phyloP scores from a whole-genome alignment of 441 rosid genomes.

The Brassica hybrid region DNA sequence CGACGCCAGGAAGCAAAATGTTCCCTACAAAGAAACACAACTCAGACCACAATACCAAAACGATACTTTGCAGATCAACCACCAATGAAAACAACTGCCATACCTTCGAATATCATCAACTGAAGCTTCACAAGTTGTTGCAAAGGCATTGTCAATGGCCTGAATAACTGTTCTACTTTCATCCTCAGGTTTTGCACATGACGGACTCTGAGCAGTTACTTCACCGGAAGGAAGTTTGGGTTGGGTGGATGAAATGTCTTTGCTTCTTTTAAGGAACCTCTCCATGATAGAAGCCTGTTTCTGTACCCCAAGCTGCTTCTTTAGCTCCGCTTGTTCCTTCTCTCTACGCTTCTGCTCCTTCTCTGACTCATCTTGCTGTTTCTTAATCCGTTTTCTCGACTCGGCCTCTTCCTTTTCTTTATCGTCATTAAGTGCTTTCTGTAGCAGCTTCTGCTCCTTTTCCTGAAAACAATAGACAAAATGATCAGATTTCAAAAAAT shows the following conservation, averaged over 20 bases:
- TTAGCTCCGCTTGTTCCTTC: constrained; percentile 77
- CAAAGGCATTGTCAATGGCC: constrained; percentile 67
- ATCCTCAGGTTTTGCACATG: constrained; percentile 43
- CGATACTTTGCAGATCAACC: constrained; percentile 11
- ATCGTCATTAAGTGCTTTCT: constrained; percentile 63
- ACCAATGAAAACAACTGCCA: constrained; percentile 14
- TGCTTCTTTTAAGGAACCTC: constrained; percentile 70
- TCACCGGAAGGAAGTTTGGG: constrained; percentile 44
- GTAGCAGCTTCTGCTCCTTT: constrained; percentile 67
- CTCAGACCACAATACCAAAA: constrained; percentile 29
- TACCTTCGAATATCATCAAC: constrained; percentile 69
- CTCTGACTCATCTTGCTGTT: constrained; percentile 83
- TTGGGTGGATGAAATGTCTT: constrained; percentile 46
- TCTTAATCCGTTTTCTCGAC: constrained; percentile 58
- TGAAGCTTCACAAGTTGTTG: constrained; percentile 51
- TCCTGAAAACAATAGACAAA: constrained; percentile 51
- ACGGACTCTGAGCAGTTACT: constrained; percentile 34
- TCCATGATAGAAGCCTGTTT: constrained; percentile 96
- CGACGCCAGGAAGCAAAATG: constrained; percentile 78
- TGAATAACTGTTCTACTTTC: constrained; percentile 50
- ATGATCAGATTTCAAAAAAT: constrained; percentile 3
- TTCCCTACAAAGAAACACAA: constrained; percentile 52
- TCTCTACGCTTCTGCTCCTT: constrained; percentile 67
- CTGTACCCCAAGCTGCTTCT: constrained; percentile 60
- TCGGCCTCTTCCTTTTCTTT: constrained; percentile 72